Base-by-base conservation (phyloP, 2,329 filamentous ascomycete genomes). In the Tolypocladium nubicola region DNA sequence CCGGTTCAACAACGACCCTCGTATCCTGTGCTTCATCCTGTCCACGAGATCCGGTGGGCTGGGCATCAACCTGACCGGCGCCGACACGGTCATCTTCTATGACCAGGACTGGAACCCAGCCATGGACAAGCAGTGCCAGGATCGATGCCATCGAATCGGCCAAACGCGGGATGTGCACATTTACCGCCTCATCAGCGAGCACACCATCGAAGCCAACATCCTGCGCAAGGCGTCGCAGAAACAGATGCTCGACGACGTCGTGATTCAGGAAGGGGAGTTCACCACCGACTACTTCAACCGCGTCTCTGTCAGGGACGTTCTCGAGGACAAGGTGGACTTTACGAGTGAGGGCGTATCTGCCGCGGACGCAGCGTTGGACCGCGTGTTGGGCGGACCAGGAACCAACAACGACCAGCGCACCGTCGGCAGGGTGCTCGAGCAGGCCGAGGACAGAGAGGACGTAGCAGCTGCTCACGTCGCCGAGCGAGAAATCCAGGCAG, bases 111-210 rank as follows among this genome's bases (percentile, higher is more conserved):
- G 95, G 95, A 99, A 99, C 66, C 94, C 94, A 0, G 94, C 95
- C 55, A 99, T 99, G 94, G 94, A 99, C 76, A 96, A 96, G 72
- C 94, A 99, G 72, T 99, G 94, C 67, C 95, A 99, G 74, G 95
- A 99, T 70, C 85, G 94, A 66, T 95, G 90, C 66, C 94, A 99
- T 74, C 90, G 94, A 63, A 99, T 99, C 63, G 94, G 94, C 1
- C 94, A 99, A 72, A 97, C 94, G 0, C 87, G 94, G 37, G 94
- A 99, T 69, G 94, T 99, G 38, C 93, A 97, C 71, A 97, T 99
- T 59, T 99, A 97, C 75, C 90, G 93, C 2, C 85, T 97, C 23
- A 86, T 96, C 10, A 94, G 90, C 13, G 87, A 97, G 67, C 87
- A 95, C 67, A 99, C 94, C 0, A 97, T 99, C 59, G 94, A 99